Evolutionary conservation across 306 rosid species (phyloP).

Genomic region (Arachis hypogaea): DNA sequence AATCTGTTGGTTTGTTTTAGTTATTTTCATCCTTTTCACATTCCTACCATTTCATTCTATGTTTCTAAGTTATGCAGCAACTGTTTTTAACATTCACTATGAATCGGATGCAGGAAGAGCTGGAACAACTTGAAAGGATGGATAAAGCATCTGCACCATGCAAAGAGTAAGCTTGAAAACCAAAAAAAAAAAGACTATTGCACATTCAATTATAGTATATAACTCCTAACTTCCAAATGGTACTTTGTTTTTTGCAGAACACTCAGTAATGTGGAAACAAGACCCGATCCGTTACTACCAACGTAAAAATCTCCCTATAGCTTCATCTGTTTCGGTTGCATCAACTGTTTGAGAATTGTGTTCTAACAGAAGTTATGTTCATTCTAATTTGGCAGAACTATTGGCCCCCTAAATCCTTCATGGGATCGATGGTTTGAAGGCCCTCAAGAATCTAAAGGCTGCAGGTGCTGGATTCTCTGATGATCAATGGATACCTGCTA

Average conservation of each 20-base stretch:
- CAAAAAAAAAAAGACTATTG: neutral
- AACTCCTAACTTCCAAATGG: constrained; percentile 13
- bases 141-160: constrained; percentile 80
- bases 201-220: constrained; percentile 27
- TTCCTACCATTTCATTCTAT: constrained; percentile 13
- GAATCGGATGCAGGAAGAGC: constrained; percentile 68
- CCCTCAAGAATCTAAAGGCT: constrained; percentile 78
- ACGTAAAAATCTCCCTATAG: constrained; percentile 50
- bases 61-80: constrained; percentile 16
- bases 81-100: neutral
- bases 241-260: constrained; percentile 61
- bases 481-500: constrained; percentile 29
- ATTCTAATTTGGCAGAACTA: constrained; percentile 57
- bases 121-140: constrained; percentile 76
- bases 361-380: constrained; percentile 26
- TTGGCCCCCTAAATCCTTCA: constrained; percentile 69
- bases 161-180: constrained; percentile 73
- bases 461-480: constrained; percentile 94
- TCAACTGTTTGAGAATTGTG: neutral
- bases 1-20: constrained; percentile 12
- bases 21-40: neutral
- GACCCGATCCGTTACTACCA: constrained; percentile 91
- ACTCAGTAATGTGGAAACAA: constrained; percentile 71
- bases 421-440: constrained; percentile 99
- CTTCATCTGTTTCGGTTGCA: constrained; percentile 1